These are phyloP conservation scores for Sedum album DNA, from an alignment of 164 flowering plant genomes.

Conservation along the genomic window DNA sequence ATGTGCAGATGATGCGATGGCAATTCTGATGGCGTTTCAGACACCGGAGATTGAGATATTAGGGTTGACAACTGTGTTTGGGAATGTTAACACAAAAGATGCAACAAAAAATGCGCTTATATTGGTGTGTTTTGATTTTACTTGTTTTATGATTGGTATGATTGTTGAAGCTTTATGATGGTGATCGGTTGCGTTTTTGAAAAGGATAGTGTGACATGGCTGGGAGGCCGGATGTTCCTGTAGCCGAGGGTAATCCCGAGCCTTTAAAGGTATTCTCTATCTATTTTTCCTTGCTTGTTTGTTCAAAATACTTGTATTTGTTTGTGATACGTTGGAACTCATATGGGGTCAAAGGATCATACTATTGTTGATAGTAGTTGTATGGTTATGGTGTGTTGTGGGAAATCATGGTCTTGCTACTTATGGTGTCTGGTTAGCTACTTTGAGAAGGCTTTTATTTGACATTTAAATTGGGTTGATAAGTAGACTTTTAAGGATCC, in stretches of 20 bases:
- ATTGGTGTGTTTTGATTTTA: too few relatives aligned
- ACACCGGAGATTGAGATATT: constrained; percentile 62
- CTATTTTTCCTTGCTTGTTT: not conserved
- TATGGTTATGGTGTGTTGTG: not conserved
- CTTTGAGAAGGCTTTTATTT: not conserved
- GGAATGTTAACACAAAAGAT: constrained; percentile 66
- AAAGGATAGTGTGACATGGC: constrained; percentile 99
- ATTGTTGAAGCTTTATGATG: constrained; percentile 13
- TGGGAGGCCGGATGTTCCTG: constrained; percentile 65
- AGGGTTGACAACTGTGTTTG: constrained; percentile 88
- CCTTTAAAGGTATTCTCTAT: constrained; percentile 66
- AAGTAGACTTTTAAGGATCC: not conserved
- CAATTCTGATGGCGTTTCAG: constrained; percentile 96
- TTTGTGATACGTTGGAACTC: not conserved
- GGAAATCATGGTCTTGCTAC: not conserved
- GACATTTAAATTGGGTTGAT: not conserved
- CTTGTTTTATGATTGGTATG: constrained; percentile 82
- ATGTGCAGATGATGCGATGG: constrained; percentile 81
- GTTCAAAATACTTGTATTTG: not conserved
- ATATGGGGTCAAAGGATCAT: not conserved
- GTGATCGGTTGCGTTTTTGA: constrained; percentile 25
- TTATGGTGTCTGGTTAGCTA: not conserved
- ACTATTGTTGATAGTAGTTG: not conserved
- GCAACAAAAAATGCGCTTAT: constrained; percentile 95
- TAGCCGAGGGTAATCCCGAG: constrained; percentile 79